A percentile compares a stretch with the other conserved stretches of the same genome.
phyloP scores from a whole-genome alignment of 1,139 yeast species.

The Scheffersomyces cryptocercus region DNA sequence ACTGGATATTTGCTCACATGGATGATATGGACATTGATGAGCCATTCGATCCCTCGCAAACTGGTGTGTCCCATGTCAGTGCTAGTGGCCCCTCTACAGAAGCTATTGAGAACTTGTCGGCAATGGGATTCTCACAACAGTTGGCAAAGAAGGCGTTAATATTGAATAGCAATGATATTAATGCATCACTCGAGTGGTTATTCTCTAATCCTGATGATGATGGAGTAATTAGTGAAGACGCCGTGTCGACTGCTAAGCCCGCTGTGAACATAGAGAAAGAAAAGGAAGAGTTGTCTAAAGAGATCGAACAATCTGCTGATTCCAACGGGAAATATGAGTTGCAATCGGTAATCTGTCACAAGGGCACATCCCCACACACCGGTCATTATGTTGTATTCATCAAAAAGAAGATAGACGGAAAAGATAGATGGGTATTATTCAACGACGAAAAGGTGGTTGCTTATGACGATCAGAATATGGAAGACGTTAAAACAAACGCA shows the following conservation, averaged over 20 bases:
- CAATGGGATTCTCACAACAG: conserved; percentile 76
- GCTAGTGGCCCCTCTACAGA: conserved; percentile 29
- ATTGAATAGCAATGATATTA: conserved; percentile 59
- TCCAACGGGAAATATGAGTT: conserved; percentile 45
- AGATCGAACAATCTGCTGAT: conserved; percentile 8
- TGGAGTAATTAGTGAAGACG: conserved; percentile 33
- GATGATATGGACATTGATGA: conserved; percentile 80
- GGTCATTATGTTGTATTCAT: conserved; percentile 94
- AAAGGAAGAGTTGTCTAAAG: conserved; percentile 15
- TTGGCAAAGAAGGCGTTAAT: conserved; percentile 71
- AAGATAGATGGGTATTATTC: conserved; percentile 74
- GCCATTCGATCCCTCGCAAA: conserved; percentile 36
- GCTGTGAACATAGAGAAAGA: conserved; percentile 24
- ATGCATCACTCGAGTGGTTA: conserved; percentile 88
- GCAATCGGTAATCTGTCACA: conserved; percentile 83
- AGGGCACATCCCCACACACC: conserved; percentile 91
- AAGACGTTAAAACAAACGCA: conserved; percentile 64
- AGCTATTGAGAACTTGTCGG: conserved; percentile 50
- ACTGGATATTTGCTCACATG: conserved; percentile 87
- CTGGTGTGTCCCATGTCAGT: background rate
- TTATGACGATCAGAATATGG: conserved; percentile 60
- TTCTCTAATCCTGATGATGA: conserved; percentile 74
- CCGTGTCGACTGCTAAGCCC: conserved; percentile 6
- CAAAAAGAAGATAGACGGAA: conserved; percentile 39
- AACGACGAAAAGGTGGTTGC: conserved; percentile 92